phyloP scores from a whole-genome alignment of 2,329 filamentous ascomycete species.

The Mycosphaerella arachidis region DNA sequence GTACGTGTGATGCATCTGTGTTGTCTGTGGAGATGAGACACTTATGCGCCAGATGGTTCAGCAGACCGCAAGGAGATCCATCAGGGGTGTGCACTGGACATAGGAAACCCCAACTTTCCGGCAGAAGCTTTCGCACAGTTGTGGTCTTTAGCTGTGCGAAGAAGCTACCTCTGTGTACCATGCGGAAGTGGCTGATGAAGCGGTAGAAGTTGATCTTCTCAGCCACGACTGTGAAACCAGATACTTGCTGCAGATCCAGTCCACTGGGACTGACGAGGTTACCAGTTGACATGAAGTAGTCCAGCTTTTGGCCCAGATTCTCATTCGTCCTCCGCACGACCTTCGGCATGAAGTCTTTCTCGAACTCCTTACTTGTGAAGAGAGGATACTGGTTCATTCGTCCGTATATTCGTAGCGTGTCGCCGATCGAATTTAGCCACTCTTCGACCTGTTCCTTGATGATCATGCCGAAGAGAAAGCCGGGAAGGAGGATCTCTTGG shows the following conservation, averaged over 20 bases:
- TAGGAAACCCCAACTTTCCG: slow-evolving; percentile 96
- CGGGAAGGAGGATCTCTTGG: slow-evolving; percentile 89
- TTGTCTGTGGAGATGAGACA: slow-evolving; percentile 78
- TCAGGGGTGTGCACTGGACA: slow-evolving; percentile 97
- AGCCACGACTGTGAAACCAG: slow-evolving; percentile 92
- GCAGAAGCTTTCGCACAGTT: slow-evolving; percentile 88
- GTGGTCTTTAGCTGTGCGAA: slow-evolving; percentile 97
- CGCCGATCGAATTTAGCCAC: slow-evolving; percentile 64
- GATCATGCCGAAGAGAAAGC: slow-evolving; percentile 91
- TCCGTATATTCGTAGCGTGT: slow-evolving; percentile 47
- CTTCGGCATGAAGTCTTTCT: slow-evolving; percentile 70
- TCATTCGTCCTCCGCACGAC: slow-evolving; percentile 81
- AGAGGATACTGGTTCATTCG: slow-evolving; percentile 48
- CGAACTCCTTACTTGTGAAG: slow-evolving; percentile 74
- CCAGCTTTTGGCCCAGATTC: slow-evolving; percentile 78
- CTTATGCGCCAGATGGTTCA: slow-evolving; percentile 94
- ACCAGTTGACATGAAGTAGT: slow-evolving; percentile 95
- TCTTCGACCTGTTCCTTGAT: slow-evolving; percentile 93
- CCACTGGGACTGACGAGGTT: slow-evolving; percentile 89
- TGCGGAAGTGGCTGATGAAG: slow-evolving; percentile 98
- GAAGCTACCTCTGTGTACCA: slow-evolving; percentile 98
- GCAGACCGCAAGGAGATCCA: slow-evolving; percentile 85
- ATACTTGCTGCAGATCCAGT: slow-evolving; percentile 88
- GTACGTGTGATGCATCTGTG: slow-evolving; percentile 70
- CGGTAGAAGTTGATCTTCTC: slow-evolving; percentile 99